Evolutionary conservation across 192 early-diverging fungal species (phyloP).

Genomic region (Coemansia sp.): DNA sequence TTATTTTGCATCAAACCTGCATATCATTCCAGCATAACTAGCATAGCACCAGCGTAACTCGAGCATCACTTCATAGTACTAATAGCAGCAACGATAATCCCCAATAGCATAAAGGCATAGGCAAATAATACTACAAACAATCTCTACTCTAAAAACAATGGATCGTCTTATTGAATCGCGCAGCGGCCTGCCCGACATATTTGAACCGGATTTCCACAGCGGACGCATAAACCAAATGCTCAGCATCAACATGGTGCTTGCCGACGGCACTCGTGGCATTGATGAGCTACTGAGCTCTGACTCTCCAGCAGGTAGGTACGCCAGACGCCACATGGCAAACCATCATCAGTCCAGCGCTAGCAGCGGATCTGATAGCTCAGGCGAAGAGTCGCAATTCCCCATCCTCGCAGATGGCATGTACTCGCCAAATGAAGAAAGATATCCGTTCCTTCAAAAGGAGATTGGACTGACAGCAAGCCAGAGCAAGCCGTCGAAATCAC

Average conservation of each 20-base stretch:
- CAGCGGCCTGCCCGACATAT: constrained; percentile 38
- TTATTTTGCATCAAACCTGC: constrained; percentile 10
- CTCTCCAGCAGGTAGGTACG: constrained; percentile 24
- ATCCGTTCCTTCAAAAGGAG: constrained; percentile 11
- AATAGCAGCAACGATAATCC: too few relatives aligned
- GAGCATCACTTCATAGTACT: too few relatives aligned
- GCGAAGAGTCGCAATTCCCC: constrained; percentile 14
- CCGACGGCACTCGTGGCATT: constrained; percentile 10
- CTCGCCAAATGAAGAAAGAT: constrained; percentile 27
- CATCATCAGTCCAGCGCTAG: constrained; percentile 6
- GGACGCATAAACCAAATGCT: constrained; percentile 13
- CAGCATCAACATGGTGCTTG: constrained; percentile 31
- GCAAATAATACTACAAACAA: not conserved
- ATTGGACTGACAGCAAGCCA: not conserved
- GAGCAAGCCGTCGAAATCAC: not conserved
- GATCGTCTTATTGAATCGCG: constrained; percentile 14
- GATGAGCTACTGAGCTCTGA: constrained; percentile 15
- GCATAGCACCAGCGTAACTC: too few relatives aligned
- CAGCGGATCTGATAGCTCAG: constrained; percentile 8
- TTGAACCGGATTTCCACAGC: constrained; percentile 34
- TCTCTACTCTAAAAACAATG: constrained; percentile 12
- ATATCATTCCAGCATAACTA: not conserved
- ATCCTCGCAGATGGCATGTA: constrained; percentile 20
- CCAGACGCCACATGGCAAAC: constrained; percentile 25
- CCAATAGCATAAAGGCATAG: not conserved